Conservation (phyloP, 2,329 filamentous ascomycete species). For the Neoascochyta sp. region DNA sequence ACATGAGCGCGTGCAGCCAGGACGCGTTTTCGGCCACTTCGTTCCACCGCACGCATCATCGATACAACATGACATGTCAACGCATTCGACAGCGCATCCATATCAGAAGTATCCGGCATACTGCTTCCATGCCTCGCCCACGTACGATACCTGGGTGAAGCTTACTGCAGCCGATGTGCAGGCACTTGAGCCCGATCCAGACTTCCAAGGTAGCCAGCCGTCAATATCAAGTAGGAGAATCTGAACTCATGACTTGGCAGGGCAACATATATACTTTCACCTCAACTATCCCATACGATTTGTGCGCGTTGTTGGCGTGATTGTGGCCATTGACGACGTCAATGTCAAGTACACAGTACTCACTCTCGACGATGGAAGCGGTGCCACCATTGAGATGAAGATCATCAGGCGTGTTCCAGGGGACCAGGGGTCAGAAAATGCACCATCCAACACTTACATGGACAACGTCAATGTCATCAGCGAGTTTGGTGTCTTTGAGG, state of each 20-base stretch:
- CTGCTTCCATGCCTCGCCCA: constrained; percentile 59
- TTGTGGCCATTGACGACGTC: constrained; percentile 45
- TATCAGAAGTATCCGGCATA: constrained; percentile 53
- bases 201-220: constrained; percentile 48
- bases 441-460: constrained; percentile 35
- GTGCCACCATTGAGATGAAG: constrained; percentile 55
- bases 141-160: constrained; percentile 61
- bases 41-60: constrained; percentile 10
- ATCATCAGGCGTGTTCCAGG: constrained; percentile 41
- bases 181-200: constrained; percentile 45
- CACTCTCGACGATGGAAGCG: constrained; percentile 60
- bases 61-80: constrained; percentile 32
- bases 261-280: constrained; percentile 54
- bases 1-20: constrained; percentile 1
- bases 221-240: background rate
- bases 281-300: constrained; percentile 53
- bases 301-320: constrained; percentile 44
- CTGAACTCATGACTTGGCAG: constrained; percentile 31
- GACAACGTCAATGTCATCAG: constrained; percentile 40
- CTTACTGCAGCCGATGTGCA: constrained; percentile 56
- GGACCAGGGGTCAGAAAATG: constrained; percentile 18
- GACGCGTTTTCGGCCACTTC: constrained; percentile 14
- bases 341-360: constrained; percentile 45
- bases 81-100: constrained; percentile 17
- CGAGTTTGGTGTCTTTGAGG: constrained; percentile 41